Evolutionary conservation across 441 rosid genomes (phyloP), one percentile per base, ranked within the genome.

Genomic region (Daphne laureola): DNA sequence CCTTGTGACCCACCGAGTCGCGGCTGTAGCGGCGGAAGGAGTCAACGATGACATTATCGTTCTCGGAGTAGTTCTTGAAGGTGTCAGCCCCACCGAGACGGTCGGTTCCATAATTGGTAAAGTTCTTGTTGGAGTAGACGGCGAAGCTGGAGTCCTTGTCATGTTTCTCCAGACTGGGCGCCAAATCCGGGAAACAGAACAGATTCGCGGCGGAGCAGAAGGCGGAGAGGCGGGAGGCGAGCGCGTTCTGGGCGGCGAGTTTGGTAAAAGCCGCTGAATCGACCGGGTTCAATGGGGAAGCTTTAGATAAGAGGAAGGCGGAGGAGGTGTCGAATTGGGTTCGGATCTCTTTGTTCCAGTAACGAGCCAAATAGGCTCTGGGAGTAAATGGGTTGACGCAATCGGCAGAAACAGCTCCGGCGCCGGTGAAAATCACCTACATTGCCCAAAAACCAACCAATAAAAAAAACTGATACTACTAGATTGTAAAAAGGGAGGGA

Each of bases 201-300:
- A 84, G 93, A 8, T 77, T 71, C 0, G 97, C 95, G 26, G 89
- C 62, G 61, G 87, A 68, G 70, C 95, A 86, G 62, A 90, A 86
- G 9, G 79, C 69, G 0, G 78, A 73, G 16, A 90, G 70, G 12
- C 76, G 88, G 4, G 70, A 26, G 17, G 78, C 67, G 58, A 86
- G 83, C 5, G 74, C 59, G 60, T 79, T 79, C 2, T 67, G 63
- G 31, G 84, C 49, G 43, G 90, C 97, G 66, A 84, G 87, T 63
- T 79, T 83, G 11, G 86, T 35, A 61, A 76, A 90, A 50, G 73
- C 60, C 3, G 88, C 85, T 0, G 87, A 73, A 38, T 79, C 76
- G 14, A 82, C 83, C 18, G 91, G 80, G 55, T 50, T 73, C 7
- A 90, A 46, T 2, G 93, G 93, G 0, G 97, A 86, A 0, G 84